Percentiles rank a stretch among this genome's conserved stretches.
Evolutionary conservation across 176 grass and related monocot genomes (phyloP).

Genomic region (Carex parvula): DNA sequence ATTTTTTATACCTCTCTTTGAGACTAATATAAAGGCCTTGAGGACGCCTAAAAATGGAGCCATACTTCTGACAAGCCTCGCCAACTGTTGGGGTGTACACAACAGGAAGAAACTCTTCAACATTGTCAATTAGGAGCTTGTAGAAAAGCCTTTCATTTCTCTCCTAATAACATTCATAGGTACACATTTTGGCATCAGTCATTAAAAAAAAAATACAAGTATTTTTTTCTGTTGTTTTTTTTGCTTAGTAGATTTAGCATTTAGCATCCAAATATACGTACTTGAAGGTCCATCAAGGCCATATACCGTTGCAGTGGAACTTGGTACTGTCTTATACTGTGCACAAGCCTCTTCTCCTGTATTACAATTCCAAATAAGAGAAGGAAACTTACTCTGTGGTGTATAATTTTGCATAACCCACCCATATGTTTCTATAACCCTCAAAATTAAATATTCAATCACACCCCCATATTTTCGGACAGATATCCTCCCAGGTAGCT

Average conservation of each 20-base stretch:
- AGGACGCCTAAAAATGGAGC: conserved; percentile 63
- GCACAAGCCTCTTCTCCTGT: conserved; percentile 84
- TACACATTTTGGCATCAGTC: not conserved
- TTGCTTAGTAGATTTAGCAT: not conserved
- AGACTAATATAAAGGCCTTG: conserved; percentile 85
- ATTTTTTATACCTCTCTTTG: conserved; percentile 62
- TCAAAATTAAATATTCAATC: not conserved
- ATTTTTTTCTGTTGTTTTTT: not conserved
- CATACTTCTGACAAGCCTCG: conserved; percentile 96
- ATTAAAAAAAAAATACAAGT: not conserved
- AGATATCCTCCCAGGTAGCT: too few relatives aligned
- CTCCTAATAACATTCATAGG: conserved; percentile 42
- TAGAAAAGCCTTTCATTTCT: conserved; percentile 84
- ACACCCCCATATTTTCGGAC: not conserved
- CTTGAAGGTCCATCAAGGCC: conserved; percentile 78
- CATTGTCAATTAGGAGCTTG: conserved; percentile 82
- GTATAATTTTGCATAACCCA: not conserved
- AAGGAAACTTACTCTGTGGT: not conserved
- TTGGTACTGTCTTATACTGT: conserved; percentile 66
- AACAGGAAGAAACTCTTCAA: conserved; percentile 83
- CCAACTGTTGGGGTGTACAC: conserved; percentile 96
- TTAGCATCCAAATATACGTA: not conserved
- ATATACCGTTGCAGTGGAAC: conserved; percentile 70
- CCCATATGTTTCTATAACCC: not conserved
- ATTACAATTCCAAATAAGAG: conserved; percentile 12